Percentiles rank a stretch among this genome's conserved stretches.
These are phyloP conservation scores for Kodamaea sagamina DNA, from an alignment of 805 yeast genomes.

Conservation along the genomic window DNA sequence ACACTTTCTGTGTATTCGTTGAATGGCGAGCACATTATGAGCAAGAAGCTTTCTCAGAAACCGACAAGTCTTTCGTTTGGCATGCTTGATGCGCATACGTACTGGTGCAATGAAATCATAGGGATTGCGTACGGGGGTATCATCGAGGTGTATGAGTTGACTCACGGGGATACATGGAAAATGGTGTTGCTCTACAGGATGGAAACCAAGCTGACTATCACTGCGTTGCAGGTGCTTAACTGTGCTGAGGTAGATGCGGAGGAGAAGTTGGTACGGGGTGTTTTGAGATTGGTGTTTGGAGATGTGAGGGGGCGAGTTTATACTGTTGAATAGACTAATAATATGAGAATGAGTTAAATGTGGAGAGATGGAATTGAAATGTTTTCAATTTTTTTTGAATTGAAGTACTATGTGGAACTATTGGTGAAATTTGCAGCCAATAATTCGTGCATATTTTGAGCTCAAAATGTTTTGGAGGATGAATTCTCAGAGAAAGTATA, in stretches of 20 bases:
- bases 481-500: too few relatives aligned
- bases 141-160: slow-evolving; percentile 26
- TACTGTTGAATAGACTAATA: slow-evolving; percentile 15
- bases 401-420: too few relatives aligned
- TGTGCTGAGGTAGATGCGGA: slow-evolving; percentile 32
- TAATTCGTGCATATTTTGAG: too few relatives aligned
- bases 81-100: slow-evolving; percentile 25
- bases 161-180: slow-evolving; percentile 17
- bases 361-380: too few relatives aligned
- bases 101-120: slow-evolving; percentile 41
- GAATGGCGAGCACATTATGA: slow-evolving; percentile 51
- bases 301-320: slow-evolving; percentile 55
- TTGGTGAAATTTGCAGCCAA: too few relatives aligned
- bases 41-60: slow-evolving; percentile 21
- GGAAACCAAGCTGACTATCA: slow-evolving; percentile 1
- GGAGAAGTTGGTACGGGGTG: slow-evolving; percentile 40
- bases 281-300: slow-evolving; percentile 50
- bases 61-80: slow-evolving; percentile 25
- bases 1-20: slow-evolving; percentile 46
- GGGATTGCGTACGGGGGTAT: slow-evolving; percentile 27
- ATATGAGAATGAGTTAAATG: background rate
- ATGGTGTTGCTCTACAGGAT: background rate
- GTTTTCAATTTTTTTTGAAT: too few relatives aligned
- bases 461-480: too few relatives aligned
- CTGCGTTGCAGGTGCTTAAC: slow-evolving; percentile 28